Evolutionary conservation across 345 rosid species (phyloP), one percentile per base, ranked within the genome.

Genomic region (Gossypioides kirkii): DNA sequence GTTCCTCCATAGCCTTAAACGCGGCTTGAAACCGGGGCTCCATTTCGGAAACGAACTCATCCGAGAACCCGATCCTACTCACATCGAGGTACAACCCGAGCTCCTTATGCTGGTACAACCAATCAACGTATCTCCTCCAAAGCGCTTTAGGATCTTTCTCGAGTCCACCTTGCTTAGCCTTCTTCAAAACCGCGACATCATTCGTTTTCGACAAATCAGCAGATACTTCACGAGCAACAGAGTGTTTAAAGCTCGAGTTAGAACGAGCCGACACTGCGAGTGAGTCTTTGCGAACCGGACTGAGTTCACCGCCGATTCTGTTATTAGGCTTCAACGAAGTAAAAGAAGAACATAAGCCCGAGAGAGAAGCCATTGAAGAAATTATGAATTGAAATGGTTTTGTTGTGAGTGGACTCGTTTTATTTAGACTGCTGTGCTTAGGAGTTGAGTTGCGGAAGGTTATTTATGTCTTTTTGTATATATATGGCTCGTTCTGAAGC

Each of bases 41-140:
- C 99, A 95, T 95, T 41, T 88, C 91, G 17, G 17, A 85, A 8
- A 88, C 78, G 69, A 92, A 95, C 81, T 88, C 90, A 41, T 90
- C 93, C 8, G 94, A 80, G 83, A 95, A 92, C 60, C 98, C 98
- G 64, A 95, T 79, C 82, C 99, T 82, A 22, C 99, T 95, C 12
- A 92, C 94, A 61, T 95, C 99, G 10, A 95, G 70, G 74, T 83
- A 91, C 76, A 95, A 56, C 8, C 99, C 98, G 3, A 92, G 82
- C 46, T 92, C 98, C 84, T 91, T 92, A 74, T 95, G 91, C 80
- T 90, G 99, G 77, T 92, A 95, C 63, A 95, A 58, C 98, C 96
- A 92, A 61, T 92, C 99, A 12, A 91, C 88, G 82, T 95, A 92
- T 61, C 99, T 84, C 42, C 77, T 54, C 99, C 99, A 95, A 47